Evolutionary conservation across 192 early-diverging fungal species (phyloP).

Genomic region (Backusella morwellensis): DNA sequence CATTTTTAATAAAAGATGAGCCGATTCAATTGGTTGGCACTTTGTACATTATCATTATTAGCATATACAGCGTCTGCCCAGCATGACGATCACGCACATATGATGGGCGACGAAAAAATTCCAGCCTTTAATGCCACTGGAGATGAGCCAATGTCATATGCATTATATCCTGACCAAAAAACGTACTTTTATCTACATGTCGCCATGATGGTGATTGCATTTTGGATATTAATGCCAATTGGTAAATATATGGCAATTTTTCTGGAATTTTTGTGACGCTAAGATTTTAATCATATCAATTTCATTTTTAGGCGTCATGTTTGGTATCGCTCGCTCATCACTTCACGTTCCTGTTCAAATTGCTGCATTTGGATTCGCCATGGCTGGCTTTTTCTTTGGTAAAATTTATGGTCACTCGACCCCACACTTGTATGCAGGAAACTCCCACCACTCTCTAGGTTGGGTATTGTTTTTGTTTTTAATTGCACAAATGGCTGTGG

Average conservation of each 20-base stretch:
- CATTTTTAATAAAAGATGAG: not conserved
- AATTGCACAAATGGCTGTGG: conserved; percentile 25
- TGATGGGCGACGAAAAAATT: not conserved
- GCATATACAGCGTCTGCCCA: not conserved
- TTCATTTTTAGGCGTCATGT: conserved; percentile 24
- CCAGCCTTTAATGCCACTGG: conserved; percentile 35
- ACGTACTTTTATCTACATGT: conserved; percentile 31
- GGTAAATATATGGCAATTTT: conserved; percentile 18
- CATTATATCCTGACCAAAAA: conserved; percentile 23
- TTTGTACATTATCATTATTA: conserved; percentile 1
- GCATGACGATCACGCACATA: conserved; percentile 16
- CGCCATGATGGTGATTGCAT: conserved; percentile 34
- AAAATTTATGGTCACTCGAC: conserved; percentile 31
- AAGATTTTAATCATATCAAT: not conserved
- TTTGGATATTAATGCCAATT: conserved; percentile 39
- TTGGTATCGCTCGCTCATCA: conserved; percentile 37
- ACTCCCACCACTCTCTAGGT: conserved; percentile 33
- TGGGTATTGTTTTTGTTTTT: conserved; percentile 32
- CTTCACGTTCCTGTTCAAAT: conserved; percentile 34
- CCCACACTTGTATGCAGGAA: conserved; percentile 32
- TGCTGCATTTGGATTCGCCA: conserved; percentile 17
- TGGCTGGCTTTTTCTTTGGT: conserved; percentile 33
- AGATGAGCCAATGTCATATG: conserved; percentile 36
- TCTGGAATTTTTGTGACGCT: not conserved
- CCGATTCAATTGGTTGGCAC: not conserved